Evolutionary conservation across 495 filamentous ascomycete genomes (phyloP).

Genomic region (Annulohypoxylon bovei): DNA sequence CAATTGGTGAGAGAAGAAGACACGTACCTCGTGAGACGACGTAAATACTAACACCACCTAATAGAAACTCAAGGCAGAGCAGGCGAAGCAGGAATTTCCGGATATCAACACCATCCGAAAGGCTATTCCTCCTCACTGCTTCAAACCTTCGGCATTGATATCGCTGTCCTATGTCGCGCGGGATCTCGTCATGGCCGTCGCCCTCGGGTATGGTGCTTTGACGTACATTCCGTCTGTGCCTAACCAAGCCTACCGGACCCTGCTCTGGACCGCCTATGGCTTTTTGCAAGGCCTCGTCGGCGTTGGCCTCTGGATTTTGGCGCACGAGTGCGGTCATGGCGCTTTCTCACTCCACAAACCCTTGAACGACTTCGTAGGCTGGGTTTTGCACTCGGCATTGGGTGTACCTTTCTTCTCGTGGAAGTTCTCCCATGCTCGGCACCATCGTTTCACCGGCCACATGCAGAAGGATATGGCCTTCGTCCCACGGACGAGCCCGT

Average conservation of each 20-base stretch:
- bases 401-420: slow-evolving; percentile 80
- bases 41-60: slow-evolving; percentile 4
- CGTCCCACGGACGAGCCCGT: slow-evolving; percentile 59
- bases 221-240: slow-evolving; percentile 62
- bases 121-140: slow-evolving; percentile 75
- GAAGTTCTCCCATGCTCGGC: slow-evolving; percentile 78
- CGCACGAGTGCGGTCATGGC: slow-evolving; percentile 79
- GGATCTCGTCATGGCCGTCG: slow-evolving; percentile 62
- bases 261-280: slow-evolving; percentile 68
- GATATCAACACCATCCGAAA: slow-evolving; percentile 72
- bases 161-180: slow-evolving; percentile 69
- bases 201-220: slow-evolving; percentile 65
- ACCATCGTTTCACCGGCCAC: slow-evolving; percentile 72
- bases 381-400: slow-evolving; percentile 71
- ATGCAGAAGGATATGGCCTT: slow-evolving; percentile 69
- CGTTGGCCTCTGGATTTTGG: slow-evolving; percentile 77
- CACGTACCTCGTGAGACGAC: neutral
- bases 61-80: slow-evolving; percentile 30
- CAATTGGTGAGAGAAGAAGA: slow-evolving; percentile 29
- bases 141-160: slow-evolving; percentile 66
- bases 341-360: slow-evolving; percentile 70
- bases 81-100: slow-evolving; percentile 21
- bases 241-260: slow-evolving; percentile 56
- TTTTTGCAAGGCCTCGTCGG: slow-evolving; percentile 71
- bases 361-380: slow-evolving; percentile 74